Conservation (phyloP, 2,329 filamentous ascomycete species). For the Thelonectria blattea region DNA sequence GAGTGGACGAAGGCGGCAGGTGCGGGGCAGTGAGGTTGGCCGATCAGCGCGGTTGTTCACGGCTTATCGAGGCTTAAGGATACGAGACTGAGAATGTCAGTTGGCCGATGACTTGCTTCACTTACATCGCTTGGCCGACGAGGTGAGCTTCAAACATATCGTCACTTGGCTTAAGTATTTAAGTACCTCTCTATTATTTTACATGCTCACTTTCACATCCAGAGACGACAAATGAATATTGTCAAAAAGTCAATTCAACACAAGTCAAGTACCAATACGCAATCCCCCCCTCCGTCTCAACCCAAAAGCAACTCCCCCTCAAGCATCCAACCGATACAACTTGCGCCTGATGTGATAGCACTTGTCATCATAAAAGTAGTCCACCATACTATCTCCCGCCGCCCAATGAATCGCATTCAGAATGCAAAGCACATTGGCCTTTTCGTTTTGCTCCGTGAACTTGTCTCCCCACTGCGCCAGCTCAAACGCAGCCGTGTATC, state of each 20-base stretch:
- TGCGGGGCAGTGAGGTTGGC: conserved; percentile 11
- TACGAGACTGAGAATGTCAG: neutral
- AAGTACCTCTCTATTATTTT: too few relatives aligned
- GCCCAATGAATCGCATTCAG: neutral
- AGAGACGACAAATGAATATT: too few relatives aligned
- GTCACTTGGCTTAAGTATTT: too few relatives aligned
- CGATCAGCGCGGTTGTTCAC: conserved; percentile 25
- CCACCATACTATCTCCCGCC: neutral
- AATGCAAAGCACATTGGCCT: neutral
- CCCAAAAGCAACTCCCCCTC: neutral
- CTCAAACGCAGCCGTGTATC: conserved; percentile 2
- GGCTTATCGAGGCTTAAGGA: conserved; percentile 30
- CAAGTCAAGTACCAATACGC: too few relatives aligned
- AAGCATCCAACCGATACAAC: neutral
- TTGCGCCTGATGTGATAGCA: neutral
- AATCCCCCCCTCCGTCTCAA: too few relatives aligned
- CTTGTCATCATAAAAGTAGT: neutral
- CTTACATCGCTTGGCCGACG: too few relatives aligned
- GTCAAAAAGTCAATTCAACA: too few relatives aligned
- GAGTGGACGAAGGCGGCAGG: neutral
- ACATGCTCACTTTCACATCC: too few relatives aligned
- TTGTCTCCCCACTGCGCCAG: neutral
- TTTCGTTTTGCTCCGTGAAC: neutral
- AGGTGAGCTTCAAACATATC: too few relatives aligned
- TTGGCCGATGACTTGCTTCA: too few relatives aligned